phyloP scores from a whole-genome alignment of 768 basidiomycete genomes.

The Collybiopsis luxurians region DNA sequence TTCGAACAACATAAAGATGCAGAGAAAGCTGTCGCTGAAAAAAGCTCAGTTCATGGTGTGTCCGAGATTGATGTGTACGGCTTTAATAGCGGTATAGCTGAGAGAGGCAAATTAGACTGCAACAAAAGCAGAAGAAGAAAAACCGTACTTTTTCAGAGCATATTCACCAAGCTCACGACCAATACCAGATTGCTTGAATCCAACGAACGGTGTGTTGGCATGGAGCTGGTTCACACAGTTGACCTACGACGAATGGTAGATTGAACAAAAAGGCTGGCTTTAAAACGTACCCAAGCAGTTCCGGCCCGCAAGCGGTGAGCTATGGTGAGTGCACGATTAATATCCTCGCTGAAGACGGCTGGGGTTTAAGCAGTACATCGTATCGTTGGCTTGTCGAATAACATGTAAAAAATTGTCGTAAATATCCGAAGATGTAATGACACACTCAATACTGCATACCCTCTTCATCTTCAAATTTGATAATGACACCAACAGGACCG shows the following conservation, averaged over 20 bases:
- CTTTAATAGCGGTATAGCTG: slow-evolving; percentile 59
- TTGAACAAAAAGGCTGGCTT: neutral
- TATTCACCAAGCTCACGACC: slow-evolving; percentile 71
- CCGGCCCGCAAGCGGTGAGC: slow-evolving; percentile 69
- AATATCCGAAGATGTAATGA: neutral
- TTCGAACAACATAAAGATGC: no score
- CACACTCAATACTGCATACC: slow-evolving; percentile 10
- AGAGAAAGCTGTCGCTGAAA: no score
- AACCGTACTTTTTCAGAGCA: slow-evolving; percentile 47
- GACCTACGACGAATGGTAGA: slow-evolving; percentile 22
- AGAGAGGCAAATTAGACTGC: neutral
- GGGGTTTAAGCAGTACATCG: slow-evolving; percentile 76
- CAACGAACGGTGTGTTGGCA: slow-evolving; percentile 60
- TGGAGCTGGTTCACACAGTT: slow-evolving; percentile 44
- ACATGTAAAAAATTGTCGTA: slow-evolving; percentile 32
- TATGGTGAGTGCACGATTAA: slow-evolving; percentile 60
- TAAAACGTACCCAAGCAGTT: slow-evolving; percentile 48
- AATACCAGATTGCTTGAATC: slow-evolving; percentile 73
- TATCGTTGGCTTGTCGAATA: slow-evolving; percentile 68
- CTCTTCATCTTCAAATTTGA: slow-evolving; percentile 70
- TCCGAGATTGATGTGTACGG: slow-evolving; percentile 59
- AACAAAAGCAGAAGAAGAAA: neutral
- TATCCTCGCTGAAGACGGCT: slow-evolving; percentile 69
- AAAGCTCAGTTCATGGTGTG: slow-evolving; percentile 14
- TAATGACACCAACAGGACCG: slow-evolving; percentile 74